phyloP scores from a whole-genome alignment of 2,329 filamentous ascomycete species.

The Berkeleyomyces basicola region DNA sequence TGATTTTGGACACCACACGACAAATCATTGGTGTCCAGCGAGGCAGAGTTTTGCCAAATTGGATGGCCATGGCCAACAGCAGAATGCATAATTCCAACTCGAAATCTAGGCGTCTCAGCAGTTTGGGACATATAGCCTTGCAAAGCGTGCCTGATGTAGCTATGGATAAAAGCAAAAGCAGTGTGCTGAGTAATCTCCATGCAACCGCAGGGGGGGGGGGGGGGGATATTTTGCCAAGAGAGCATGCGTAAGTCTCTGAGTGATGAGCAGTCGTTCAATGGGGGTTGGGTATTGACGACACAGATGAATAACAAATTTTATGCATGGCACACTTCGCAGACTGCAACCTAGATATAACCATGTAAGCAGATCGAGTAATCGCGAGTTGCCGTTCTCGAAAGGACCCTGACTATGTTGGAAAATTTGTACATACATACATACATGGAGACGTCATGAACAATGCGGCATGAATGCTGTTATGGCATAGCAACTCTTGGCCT shows the following conservation, averaged over 20 bases:
- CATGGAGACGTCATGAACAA: no score
- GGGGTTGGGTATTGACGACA: neutral
- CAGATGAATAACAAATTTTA: neutral
- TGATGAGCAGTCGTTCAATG: neutral
- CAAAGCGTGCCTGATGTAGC: neutral
- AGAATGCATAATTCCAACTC: neutral
- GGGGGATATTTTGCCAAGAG: neutral
- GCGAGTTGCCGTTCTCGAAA: no score
- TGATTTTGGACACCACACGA: neutral
- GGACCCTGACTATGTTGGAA: no score
- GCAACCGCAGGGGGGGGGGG: neutral
- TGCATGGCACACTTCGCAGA: neutral
- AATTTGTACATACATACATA: no score
- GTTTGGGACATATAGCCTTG: neutral
- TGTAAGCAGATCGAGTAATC: no score
- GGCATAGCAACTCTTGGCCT: neutral
- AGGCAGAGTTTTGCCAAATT: no score
- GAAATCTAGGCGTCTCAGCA: neutral
- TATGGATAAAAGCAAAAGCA: neutral
- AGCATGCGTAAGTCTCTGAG: neutral
- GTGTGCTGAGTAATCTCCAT: neutral
- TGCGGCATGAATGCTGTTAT: neutral
- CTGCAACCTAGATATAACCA: no score
- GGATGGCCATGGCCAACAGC: neutral
- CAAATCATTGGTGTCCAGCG: no score